Conservation (phyloP, 257 asterid genomes). For the Solanum peruvianum region DNA sequence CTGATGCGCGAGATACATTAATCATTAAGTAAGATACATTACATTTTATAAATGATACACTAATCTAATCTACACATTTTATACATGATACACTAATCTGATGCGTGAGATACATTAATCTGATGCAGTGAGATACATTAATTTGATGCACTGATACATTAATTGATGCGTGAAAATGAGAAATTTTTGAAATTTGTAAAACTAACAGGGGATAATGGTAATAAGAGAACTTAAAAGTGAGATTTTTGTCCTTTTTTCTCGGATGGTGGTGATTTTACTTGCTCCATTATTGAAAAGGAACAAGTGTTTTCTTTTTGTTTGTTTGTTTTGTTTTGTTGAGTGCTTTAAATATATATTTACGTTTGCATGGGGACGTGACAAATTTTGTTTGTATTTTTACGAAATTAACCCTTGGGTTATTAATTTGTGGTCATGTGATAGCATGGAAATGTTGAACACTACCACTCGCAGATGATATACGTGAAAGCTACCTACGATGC, state of each 20-base stretch:
- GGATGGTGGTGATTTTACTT: conserved; percentile 14
- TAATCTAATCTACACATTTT: no score
- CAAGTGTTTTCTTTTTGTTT: background rate
- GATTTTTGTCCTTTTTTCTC: no score
- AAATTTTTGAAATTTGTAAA: rapidly evolving
- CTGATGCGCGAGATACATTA: no score
- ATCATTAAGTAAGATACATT: no score
- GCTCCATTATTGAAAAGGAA: conserved; percentile 24
- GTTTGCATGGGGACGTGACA: background rate
- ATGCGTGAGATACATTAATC: no score
- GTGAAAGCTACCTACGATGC: background rate
- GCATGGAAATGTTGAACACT: background rate
- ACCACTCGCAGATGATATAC: background rate
- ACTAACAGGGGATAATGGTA: no score
- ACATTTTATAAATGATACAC: no score
- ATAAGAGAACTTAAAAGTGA: no score
- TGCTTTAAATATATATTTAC: conserved; percentile 4
- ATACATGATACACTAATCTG: no score
- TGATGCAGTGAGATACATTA: no score
- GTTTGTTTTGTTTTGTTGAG: background rate
- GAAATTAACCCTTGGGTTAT: background rate
- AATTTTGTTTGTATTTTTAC: background rate
- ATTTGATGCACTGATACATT: no score
- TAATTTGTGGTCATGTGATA: background rate
- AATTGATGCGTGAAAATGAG: no score